Evolutionary conservation across 1,139 yeast species (phyloP).

Genomic region (Arxiozyma telluris): DNA sequence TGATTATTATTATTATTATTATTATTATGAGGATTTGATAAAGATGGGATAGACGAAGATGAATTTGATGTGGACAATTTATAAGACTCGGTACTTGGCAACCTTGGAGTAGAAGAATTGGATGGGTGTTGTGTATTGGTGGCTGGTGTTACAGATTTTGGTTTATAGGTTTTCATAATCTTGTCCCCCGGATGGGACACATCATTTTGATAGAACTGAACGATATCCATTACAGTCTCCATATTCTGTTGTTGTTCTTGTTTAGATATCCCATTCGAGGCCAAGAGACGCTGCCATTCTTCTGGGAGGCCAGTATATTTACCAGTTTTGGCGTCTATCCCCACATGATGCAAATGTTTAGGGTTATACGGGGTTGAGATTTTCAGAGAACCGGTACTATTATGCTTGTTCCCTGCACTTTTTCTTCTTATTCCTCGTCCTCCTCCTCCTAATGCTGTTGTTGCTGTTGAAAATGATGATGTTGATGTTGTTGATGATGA

Average conservation of each 20-base stretch:
- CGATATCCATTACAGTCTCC: constrained; percentile 89
- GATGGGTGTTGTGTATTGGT: constrained; percentile 21
- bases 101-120: constrained; percentile 7
- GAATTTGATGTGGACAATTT: not conserved
- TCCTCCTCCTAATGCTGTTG: no score
- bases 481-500: not conserved
- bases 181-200: constrained; percentile 49
- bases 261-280: constrained; percentile 78
- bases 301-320: constrained; percentile 85
- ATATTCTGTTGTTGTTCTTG: constrained; percentile 87
- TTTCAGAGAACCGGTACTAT: constrained; percentile 8
- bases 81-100: constrained; percentile 1
- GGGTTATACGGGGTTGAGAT: constrained; percentile 60
- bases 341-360: constrained; percentile 88
- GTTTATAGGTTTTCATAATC: constrained; percentile 66
- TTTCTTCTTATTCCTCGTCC: not conserved
- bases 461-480: not conserved
- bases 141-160: constrained; percentile 5
- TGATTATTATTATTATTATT: not conserved
- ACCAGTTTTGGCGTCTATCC: constrained; percentile 75
- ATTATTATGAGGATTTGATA: not conserved
- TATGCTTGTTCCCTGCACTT: constrained; percentile 1
- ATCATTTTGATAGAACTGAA: constrained; percentile 68
- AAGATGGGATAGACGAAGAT: not conserved
- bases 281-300: constrained; percentile 80